Conservation (phyloP, 2,329 filamentous ascomycete species). For the Epichloe amarillans region DNA sequence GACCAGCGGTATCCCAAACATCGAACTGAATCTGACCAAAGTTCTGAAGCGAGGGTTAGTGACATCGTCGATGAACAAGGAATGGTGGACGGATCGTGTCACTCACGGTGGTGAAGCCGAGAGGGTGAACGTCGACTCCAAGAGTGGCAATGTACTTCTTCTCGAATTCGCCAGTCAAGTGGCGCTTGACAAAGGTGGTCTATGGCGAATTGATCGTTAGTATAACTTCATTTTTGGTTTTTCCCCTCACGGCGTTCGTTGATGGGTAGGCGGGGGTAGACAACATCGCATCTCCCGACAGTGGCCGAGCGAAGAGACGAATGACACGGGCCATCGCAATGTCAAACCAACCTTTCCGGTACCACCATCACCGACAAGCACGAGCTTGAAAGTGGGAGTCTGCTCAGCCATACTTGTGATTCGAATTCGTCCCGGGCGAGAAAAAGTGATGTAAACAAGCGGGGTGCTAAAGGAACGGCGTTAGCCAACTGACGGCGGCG, state of each 20-base stretch:
- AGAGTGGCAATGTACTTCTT: conserved; percentile 99
- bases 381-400: conserved; percentile 93
- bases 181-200: conserved; percentile 99
- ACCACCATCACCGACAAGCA: conserved; percentile 97
- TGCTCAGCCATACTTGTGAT: conserved; percentile 47
- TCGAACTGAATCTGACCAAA: conserved; percentile 95
- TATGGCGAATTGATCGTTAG: conserved; percentile 25
- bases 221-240: background rate
- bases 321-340: background rate
- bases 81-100: conserved; percentile 6
- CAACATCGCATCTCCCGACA: conserved; percentile 2
- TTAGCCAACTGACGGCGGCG: conserved; percentile 17
- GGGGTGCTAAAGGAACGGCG: conserved; percentile 25
- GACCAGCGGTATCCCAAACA: conserved; percentile 97
- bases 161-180: conserved; percentile 99
- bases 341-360: conserved; percentile 73
- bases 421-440: conserved; percentile 9
- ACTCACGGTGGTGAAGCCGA: conserved; percentile 94
- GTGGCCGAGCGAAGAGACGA: conserved; percentile 9
- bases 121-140: conserved; percentile 97
- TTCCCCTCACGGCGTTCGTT: background rate
- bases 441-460: conserved; percentile 33
- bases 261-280: conserved; percentile 13
- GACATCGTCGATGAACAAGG: background rate
- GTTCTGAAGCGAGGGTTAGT: conserved; percentile 43